A percentile compares a stretch with the other conserved stretches of the same genome.
phyloP scores from a whole-genome alignment of 192 early-diverging fungal species.

The Dimargaris xerosporica region DNA sequence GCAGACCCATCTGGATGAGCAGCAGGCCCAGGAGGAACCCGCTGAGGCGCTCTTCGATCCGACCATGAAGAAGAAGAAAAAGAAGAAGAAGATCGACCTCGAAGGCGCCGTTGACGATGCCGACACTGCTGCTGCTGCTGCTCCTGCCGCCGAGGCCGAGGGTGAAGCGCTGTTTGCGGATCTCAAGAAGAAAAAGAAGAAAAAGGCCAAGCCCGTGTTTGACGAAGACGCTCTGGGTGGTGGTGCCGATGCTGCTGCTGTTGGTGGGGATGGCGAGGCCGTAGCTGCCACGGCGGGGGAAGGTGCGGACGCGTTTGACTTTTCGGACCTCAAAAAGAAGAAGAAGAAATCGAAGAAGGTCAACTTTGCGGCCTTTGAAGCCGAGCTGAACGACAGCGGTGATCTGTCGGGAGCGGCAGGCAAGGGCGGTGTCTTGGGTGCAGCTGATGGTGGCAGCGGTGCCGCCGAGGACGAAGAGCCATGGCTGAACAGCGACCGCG shows the following conservation, averaged over 20 bases:
- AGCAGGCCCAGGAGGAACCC: neutral
- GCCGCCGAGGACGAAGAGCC: slow-evolving; percentile 37
- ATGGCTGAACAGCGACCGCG: slow-evolving; percentile 83
- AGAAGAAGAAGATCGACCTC: slow-evolving; percentile 13
- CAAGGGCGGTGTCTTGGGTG: slow-evolving; percentile 29
- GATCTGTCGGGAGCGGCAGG: slow-evolving; percentile 29
- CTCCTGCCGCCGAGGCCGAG: neutral
- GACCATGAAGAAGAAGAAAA: slow-evolving; percentile 11
- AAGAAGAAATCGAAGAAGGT: slow-evolving; percentile 35
- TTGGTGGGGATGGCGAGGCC: slow-evolving; percentile 13
- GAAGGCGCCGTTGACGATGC: neutral
- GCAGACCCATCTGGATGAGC: slow-evolving; percentile 8
- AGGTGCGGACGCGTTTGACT: slow-evolving; percentile 22
- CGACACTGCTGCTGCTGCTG: neutral
- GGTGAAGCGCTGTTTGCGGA: slow-evolving; percentile 6
- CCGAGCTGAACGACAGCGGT: slow-evolving; percentile 38
- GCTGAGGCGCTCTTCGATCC: slow-evolving; percentile 10
- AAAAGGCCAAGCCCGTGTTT: slow-evolving; percentile 26
- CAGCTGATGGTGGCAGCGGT: slow-evolving; percentile 21
- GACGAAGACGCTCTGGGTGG: slow-evolving; percentile 16
- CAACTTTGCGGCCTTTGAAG: slow-evolving; percentile 75
- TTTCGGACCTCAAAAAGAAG: slow-evolving; percentile 42
- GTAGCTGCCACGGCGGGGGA: slow-evolving; percentile 9
- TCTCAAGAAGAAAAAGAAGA: slow-evolving; percentile 31
- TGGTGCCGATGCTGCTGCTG: slow-evolving; percentile 16